Evolutionary conservation across 1,139 yeast species (phyloP), one percentile per base, ranked within the genome.

Genomic region (Blastobotrys aristatus): DNA sequence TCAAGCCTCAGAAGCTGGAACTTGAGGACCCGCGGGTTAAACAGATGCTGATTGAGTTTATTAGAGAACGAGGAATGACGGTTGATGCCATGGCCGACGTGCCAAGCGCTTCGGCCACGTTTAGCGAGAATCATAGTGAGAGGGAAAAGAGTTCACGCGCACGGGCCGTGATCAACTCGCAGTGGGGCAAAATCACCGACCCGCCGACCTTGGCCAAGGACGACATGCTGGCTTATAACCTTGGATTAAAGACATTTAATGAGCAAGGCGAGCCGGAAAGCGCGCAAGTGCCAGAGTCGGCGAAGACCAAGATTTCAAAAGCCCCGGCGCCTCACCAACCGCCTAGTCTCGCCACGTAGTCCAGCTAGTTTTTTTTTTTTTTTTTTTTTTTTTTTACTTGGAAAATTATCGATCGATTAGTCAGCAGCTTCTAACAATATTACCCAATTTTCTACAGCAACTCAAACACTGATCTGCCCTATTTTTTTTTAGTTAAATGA

Each of bases 161-260:
- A 14, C 45, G 47, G 21, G 34, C 53, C 6, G 43, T 42, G 29
- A 44, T 57, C 8, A 46, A 42, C 21, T 47, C 24, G 2, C 57
- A 57, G 34, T 57, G 59, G 57, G 49, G 53, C 1, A 48, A 54
- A 14, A 50, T 57, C 18, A 54, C 59, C 1, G 53, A 52, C 3
- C 55, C 58, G 2, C 59, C 59, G n/a, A 31, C 39, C 17, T 14
- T 49, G 13, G 32, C 43, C 2, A 11, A 30, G 13, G 38, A 14
- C 26, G 43, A 44, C 6, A 22, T 17, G n/a, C 32, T 44, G 24
- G 47, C 47, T 3, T 14, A 2, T 10, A 37, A 38, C 3, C 38
- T 44, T 8, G 46, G 40, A 13, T 43, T 43, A 29, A 22, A 24
- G 17, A 17, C 40, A 11, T 21, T 16, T 20, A 37, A 37, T 22